A percentile compares a stretch with the other conserved stretches of the same genome.
phyloP scores from a whole-genome alignment of 208 protist genomes.

The Leptomonas pyrrhocoris region DNA sequence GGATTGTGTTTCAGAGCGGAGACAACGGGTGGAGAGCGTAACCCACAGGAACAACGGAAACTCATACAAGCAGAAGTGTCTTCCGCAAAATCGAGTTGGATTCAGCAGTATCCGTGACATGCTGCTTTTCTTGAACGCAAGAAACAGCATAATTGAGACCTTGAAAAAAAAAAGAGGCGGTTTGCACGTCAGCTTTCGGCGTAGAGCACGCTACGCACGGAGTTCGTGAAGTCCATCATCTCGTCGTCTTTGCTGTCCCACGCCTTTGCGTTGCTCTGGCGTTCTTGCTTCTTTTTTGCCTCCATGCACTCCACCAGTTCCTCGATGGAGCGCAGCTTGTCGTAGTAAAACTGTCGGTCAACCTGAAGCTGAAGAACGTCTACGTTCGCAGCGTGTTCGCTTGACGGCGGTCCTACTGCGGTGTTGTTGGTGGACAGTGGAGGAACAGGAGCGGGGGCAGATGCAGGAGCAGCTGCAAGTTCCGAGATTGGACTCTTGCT shows the following conservation, averaged over 20 bases:
- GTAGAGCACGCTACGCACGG: slow-evolving; percentile 61
- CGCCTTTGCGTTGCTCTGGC: not conserved
- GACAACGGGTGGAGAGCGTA: too few relatives aligned
- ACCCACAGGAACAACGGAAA: too few relatives aligned
- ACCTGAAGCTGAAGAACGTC: slow-evolving; percentile 27
- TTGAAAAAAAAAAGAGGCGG: not conserved
- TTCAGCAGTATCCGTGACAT: too few relatives aligned
- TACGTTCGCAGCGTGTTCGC: not conserved
- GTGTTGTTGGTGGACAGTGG: not conserved
- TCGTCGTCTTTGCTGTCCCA: slow-evolving; percentile 25
- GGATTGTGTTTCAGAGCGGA: too few relatives aligned
- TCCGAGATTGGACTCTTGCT: not conserved
- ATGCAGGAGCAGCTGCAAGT: not conserved
- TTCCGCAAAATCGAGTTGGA: too few relatives aligned
- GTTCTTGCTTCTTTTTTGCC: slow-evolving; percentile 20
- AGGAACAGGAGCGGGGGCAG: not conserved
- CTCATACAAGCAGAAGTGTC: too few relatives aligned
- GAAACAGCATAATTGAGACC: not conserved
- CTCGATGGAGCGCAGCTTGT: slow-evolving; percentile 81
- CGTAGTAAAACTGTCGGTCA: slow-evolving; percentile 83
- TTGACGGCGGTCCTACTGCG: not conserved
- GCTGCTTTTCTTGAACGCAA: not conserved
- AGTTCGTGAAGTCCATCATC: slow-evolving; percentile 38
- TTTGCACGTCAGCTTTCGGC: slow-evolving; percentile 10
- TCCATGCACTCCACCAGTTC: slow-evolving; percentile 43